Evolutionary conservation across 345 rosid genomes (phyloP).

Genomic region (Excoecaria agallocha): DNA sequence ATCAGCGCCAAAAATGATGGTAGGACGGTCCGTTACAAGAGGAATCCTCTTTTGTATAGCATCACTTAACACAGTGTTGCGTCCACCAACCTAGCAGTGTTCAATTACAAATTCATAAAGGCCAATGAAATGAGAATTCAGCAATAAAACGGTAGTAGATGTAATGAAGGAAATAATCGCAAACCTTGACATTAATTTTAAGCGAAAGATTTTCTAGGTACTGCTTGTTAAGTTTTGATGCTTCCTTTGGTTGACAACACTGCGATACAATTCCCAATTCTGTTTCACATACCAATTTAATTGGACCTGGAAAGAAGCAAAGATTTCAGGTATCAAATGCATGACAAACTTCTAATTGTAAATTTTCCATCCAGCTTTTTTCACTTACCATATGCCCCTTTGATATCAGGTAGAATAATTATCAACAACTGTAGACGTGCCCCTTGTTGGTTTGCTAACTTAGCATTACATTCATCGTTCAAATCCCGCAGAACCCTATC

Average conservation of each 20-base stretch:
- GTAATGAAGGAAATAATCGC: neutral
- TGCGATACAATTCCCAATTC: conserved; percentile 75
- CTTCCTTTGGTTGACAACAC: conserved; percentile 61
- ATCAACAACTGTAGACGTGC: conserved; percentile 54
- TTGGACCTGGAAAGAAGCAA: conserved; percentile 38
- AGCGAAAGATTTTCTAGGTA: conserved; percentile 63
- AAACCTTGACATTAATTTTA: conserved; percentile 84
- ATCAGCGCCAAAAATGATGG: conserved; percentile 80
- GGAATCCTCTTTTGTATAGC: conserved; percentile 54
- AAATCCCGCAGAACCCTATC: conserved; percentile 47
- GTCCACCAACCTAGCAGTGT: conserved; percentile 59
- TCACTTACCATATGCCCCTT: conserved; percentile 60
- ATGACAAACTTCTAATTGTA: too few relatives aligned
- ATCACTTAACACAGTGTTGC: conserved; percentile 61
- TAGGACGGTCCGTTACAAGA: conserved; percentile 47
- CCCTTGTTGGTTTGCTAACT: conserved; percentile 5
- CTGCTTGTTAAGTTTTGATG: conserved; percentile 36
- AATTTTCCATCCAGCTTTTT: neutral
- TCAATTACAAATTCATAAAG: too few relatives aligned
- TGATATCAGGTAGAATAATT: conserved; percentile 57
- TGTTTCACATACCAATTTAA: conserved; percentile 69
- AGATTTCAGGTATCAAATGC: neutral
- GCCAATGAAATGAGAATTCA: neutral
- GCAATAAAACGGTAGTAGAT: too few relatives aligned
- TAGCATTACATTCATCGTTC: conserved; percentile 19